These are phyloP conservation scores for Neodidymelliopsis sp. DNA, from an alignment of 2,329 filamentous ascomycete species.

Conservation along the genomic window DNA sequence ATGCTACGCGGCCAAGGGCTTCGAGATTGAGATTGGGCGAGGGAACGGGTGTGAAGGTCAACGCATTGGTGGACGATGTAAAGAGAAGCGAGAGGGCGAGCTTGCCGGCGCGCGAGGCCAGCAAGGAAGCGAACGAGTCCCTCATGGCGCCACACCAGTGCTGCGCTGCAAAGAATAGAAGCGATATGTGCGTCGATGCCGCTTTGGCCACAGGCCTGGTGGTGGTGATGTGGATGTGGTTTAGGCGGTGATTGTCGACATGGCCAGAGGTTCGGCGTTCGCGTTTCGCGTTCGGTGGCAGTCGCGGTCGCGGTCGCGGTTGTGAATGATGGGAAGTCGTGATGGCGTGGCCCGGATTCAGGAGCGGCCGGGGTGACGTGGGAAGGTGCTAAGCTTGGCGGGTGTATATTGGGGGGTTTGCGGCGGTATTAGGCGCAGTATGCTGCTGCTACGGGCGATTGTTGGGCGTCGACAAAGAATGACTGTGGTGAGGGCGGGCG, in stretches of 20 bases:
- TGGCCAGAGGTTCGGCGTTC: constrained; percentile 13
- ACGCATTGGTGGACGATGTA: constrained; percentile 38
- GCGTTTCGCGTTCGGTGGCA: no score
- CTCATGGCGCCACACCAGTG: constrained; percentile 45
- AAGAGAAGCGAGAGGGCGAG: constrained; percentile 47
- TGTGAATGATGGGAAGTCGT: constrained; percentile 14
- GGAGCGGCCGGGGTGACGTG: constrained; percentile 28
- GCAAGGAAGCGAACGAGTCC: constrained; percentile 47
- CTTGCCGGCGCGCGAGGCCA: constrained; percentile 48
- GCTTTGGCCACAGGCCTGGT: constrained; percentile 21
- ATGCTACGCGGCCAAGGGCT: constrained; percentile 79
- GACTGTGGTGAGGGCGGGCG: constrained; percentile 48
- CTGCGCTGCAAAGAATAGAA: constrained; percentile 32
- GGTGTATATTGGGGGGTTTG: constrained; percentile 19
- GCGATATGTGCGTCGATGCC: constrained; percentile 11
- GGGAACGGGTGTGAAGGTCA: constrained; percentile 67
- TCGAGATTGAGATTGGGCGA: constrained; percentile 79
- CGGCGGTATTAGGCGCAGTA: constrained; percentile 25
- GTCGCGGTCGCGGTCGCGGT: constrained; percentile 9
- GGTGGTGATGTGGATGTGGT: constrained; percentile 16
- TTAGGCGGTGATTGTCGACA: constrained; percentile 21
- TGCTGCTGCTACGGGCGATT: constrained; percentile 20
- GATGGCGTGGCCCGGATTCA: constrained; percentile 16
- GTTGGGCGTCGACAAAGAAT: constrained; percentile 43
- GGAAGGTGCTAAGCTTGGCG: constrained; percentile 30